phyloP scores from a whole-genome alignment of 2,329 filamentous ascomycete genomes.

The Chalaropsis thielavioides region DNA sequence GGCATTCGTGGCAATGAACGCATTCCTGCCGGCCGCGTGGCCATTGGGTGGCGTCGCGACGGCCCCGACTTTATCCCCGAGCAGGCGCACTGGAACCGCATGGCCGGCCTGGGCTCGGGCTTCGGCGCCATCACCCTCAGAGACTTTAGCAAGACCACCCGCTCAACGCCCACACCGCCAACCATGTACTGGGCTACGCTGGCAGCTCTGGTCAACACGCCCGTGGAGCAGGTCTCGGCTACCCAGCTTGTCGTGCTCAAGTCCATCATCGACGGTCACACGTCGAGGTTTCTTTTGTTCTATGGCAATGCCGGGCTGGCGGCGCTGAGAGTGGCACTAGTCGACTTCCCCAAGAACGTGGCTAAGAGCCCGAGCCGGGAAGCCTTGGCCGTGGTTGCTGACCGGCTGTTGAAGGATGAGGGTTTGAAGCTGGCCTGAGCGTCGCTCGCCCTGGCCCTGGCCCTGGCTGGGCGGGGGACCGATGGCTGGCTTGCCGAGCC shows the following conservation, averaged over 20 bases:
- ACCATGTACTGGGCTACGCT: slow-evolving; percentile 71
- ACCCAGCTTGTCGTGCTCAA: slow-evolving; percentile 59
- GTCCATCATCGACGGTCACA: slow-evolving; percentile 57
- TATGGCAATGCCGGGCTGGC: slow-evolving; percentile 67
- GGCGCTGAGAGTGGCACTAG: slow-evolving; percentile 52
- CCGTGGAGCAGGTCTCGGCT: slow-evolving; percentile 49
- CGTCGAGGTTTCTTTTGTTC: slow-evolving; percentile 61
- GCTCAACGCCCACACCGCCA: slow-evolving; percentile 61
- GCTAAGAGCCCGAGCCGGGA: slow-evolving; percentile 35
- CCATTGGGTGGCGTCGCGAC: slow-evolving; percentile 61
- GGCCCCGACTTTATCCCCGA: slow-evolving; percentile 47
- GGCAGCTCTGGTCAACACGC: slow-evolving; percentile 62
- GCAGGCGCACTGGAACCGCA: slow-evolving; percentile 64
- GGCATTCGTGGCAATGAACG: slow-evolving; percentile 65
- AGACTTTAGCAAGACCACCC: slow-evolving; percentile 58
- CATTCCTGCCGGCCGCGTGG: slow-evolving; percentile 49
- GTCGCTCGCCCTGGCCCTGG: no score
- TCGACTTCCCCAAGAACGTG: slow-evolving; percentile 54
- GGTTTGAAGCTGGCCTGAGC: slow-evolving; percentile 33
- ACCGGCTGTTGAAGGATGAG: slow-evolving; percentile 36
- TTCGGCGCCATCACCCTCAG: slow-evolving; percentile 72
- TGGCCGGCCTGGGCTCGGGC: slow-evolving; percentile 70
- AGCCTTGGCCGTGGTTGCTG: slow-evolving; percentile 39
- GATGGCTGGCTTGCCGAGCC: no score
- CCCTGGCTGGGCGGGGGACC: no score